Conservation (phyloP, 1,284 basidiomycete genomes). For the Moesziomyces antarcticus region DNA sequence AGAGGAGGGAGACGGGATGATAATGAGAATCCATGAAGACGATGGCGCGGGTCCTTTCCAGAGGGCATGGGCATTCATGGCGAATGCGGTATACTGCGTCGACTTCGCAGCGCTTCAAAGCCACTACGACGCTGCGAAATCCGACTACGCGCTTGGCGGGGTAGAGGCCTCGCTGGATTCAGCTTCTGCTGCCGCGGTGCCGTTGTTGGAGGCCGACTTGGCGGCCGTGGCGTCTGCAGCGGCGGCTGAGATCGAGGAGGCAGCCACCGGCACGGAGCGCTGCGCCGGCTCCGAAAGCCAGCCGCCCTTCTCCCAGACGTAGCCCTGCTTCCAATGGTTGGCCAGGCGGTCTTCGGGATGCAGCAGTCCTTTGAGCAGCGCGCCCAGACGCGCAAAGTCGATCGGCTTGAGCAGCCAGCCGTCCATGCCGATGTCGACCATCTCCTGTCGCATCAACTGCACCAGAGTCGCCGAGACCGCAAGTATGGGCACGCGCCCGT, state of each 20-base stretch:
- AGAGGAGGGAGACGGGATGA: not conserved
- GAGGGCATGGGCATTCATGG: too few species aligned
- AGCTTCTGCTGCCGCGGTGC: too few species aligned
- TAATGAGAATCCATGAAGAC: too few species aligned
- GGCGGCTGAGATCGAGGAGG: conserved; percentile 3
- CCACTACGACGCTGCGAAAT: too few species aligned
- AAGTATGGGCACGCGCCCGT: conserved; percentile 81
- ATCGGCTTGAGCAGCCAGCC: conserved; percentile 90
- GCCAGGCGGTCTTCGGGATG: conserved; percentile 44
- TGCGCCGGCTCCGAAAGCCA: conserved; percentile 57
- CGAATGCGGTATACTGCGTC: too few species aligned
- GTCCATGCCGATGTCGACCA: conserved; percentile 77
- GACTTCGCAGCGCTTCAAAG: too few species aligned
- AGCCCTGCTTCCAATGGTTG: conserved; percentile 56
- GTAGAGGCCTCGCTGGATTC: too few species aligned
- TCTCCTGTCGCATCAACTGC: conserved; percentile 75
- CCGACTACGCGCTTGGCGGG: too few species aligned
- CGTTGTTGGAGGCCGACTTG: too few species aligned
- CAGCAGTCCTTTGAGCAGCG: conserved; percentile 53
- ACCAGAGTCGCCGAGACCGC: conserved; percentile 82
- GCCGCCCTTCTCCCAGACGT: conserved; percentile 62
- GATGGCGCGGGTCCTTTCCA: too few species aligned
- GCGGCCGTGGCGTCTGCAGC: not conserved
- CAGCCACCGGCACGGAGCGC: conserved; percentile 24
- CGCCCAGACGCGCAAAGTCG: conserved; percentile 72